phyloP scores from a whole-genome alignment of 495 filamentous ascomycete genomes.

The Lophiostoma macrostomum region DNA sequence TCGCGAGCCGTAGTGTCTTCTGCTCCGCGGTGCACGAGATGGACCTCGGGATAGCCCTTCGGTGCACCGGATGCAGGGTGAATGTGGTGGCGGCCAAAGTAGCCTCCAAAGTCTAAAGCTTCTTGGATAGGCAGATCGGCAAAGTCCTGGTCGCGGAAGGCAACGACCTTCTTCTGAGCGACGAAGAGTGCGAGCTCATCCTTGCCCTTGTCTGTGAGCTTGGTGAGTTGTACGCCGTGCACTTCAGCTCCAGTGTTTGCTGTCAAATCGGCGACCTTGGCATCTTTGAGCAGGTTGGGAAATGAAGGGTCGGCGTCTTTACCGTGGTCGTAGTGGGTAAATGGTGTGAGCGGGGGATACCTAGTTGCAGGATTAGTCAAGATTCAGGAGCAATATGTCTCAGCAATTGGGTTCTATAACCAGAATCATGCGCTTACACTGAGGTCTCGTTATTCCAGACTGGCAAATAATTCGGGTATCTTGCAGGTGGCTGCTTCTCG shows the following conservation, averaged over 20 bases:
- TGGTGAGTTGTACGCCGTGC: slow-evolving; percentile 70
- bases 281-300: slow-evolving; percentile 61
- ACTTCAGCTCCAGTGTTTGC: slow-evolving; percentile 75
- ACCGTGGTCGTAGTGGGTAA: slow-evolving; percentile 70
- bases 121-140: slow-evolving; percentile 68
- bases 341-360: slow-evolving; percentile 64
- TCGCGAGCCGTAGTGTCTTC: slow-evolving; percentile 56
- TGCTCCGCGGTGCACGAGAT: slow-evolving; percentile 72
- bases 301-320: slow-evolving; percentile 65
- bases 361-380: slow-evolving; percentile 14
- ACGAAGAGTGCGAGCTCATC: slow-evolving; percentile 78
- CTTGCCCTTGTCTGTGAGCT: slow-evolving; percentile 63
- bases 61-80: slow-evolving; percentile 75
- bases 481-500: slow-evolving; percentile 47
- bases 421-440: slow-evolving; percentile 28
- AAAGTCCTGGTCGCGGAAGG: slow-evolving; percentile 77
- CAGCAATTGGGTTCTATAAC: slow-evolving; percentile 6
- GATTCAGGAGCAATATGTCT: not conserved
- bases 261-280: slow-evolving; percentile 58
- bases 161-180: slow-evolving; percentile 75
- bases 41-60: slow-evolving; percentile 67
- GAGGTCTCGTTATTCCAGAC: slow-evolving; percentile 63
- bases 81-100: slow-evolving; percentile 83
- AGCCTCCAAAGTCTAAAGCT: slow-evolving; percentile 66
- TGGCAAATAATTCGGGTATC: slow-evolving; percentile 72